Conservation (phyloP, 805 yeast species). For the Teunomyces cretensis region DNA sequence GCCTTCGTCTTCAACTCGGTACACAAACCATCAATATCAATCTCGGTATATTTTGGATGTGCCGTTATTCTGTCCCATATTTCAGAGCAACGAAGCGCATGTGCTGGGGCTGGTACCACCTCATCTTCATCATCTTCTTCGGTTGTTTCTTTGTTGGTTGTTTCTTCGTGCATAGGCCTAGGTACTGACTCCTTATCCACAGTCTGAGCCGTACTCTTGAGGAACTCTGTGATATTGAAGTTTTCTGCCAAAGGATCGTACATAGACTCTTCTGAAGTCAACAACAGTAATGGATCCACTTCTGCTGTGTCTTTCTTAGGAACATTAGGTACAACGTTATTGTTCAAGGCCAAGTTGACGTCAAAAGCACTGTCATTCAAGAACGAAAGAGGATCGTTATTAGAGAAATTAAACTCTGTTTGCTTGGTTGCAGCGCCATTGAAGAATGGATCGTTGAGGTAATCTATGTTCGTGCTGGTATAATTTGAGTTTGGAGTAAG, state of each 20-base stretch:
- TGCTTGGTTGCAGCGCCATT: constrained; percentile 6
- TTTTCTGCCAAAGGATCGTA: constrained; percentile 52
- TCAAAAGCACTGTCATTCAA: constrained; percentile 53
- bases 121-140: constrained; percentile 28
- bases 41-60: constrained; percentile 89
- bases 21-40: constrained; percentile 94
- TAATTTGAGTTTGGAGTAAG: constrained; percentile 18
- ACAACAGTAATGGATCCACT: constrained; percentile 38
- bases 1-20: constrained; percentile 87
- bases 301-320: constrained; percentile 10
- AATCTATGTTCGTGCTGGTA: constrained; percentile 18
- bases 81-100: constrained; percentile 72
- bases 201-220: constrained; percentile 18
- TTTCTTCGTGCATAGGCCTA: neutral
- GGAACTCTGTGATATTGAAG: constrained; percentile 40
- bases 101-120: constrained; percentile 70
- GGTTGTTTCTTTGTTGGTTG: constrained; percentile 9
- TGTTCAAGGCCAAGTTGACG: constrained; percentile 48
- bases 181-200: neutral
- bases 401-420: constrained; percentile 5
- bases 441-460: constrained; percentile 17
- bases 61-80: constrained; percentile 95
- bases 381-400: constrained; percentile 45
- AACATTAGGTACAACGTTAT: neutral
- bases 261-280: constrained; percentile 56